Evolutionary conservation across 805 yeast genomes (phyloP).

Genomic region (Suhomyces emberorum): DNA sequence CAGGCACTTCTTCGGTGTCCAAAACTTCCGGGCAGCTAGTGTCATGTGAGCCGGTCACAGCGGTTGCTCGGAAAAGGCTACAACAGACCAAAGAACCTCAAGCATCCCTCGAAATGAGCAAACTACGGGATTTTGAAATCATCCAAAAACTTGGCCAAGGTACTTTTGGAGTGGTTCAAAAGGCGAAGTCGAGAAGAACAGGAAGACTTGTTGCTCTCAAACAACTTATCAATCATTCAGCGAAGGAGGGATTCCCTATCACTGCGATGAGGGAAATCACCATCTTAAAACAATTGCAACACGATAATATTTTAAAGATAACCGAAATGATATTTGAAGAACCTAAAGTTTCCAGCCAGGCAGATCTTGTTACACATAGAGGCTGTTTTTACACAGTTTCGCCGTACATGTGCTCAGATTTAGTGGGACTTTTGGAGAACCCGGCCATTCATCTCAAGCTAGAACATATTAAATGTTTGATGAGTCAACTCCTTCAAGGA

Average conservation of each 20-base stretch:
- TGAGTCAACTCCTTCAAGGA: constrained; percentile 76
- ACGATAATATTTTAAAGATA: constrained; percentile 71
- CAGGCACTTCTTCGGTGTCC: too few relatives aligned
- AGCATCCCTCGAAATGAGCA: constrained; percentile 31
- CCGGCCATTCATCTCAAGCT: constrained; percentile 58
- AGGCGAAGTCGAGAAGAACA: constrained; percentile 59
- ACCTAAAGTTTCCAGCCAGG: constrained; percentile 25
- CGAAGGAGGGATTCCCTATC: constrained; percentile 83
- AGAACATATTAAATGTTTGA: constrained; percentile 76
- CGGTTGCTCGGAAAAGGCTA: not conserved
- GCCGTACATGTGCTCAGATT: constrained; percentile 89
- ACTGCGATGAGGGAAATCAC: constrained; percentile 93
- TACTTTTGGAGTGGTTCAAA: constrained; percentile 70
- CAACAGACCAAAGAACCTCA: constrained; percentile 3
- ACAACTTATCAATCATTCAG: constrained; percentile 73
- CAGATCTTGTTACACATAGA: constrained; percentile 34
- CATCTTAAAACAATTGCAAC: constrained; percentile 66
- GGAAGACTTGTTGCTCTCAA: constrained; percentile 79
- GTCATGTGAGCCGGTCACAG: not conserved
- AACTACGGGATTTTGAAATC: constrained; percentile 29
- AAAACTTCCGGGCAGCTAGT: too few relatives aligned
- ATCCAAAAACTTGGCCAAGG: constrained; percentile 43
- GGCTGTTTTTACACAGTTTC: constrained; percentile 77
- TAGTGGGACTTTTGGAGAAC: constrained; percentile 85
- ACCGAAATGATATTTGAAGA: constrained; percentile 68